Percentiles rank a stretch among this genome's conserved stretches.
Evolutionary conservation across 768 basidiomycete species (phyloP).

Genomic region (Suillus weaverae): DNA sequence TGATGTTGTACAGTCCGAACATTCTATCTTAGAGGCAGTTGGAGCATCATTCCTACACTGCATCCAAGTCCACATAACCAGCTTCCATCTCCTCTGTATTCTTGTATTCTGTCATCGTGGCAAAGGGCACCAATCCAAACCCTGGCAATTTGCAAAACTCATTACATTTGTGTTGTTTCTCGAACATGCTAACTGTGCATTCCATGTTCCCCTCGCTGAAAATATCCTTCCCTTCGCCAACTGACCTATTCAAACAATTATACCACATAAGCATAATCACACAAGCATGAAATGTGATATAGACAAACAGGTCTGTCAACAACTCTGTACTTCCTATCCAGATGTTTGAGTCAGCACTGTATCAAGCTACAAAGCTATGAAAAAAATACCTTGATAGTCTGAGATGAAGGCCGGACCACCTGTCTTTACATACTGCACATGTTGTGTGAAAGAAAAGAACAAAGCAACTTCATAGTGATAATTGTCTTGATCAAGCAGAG

Average conservation of each 20-base stretch:
- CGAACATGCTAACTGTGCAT: constrained; percentile 5
- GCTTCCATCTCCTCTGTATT: too few relatives aligned
- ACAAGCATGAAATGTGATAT: background rate
- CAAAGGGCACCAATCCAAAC: background rate
- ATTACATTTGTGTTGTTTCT: constrained; percentile 6
- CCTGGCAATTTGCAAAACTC: constrained; percentile 2
- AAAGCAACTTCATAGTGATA: background rate
- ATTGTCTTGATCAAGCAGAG: background rate
- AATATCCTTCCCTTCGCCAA: background rate
- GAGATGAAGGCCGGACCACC: constrained; percentile 6
- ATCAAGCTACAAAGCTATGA: too few relatives aligned
- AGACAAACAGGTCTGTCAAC: background rate
- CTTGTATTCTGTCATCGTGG: too few relatives aligned
- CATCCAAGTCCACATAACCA: too few relatives aligned
- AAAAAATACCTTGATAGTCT: constrained; percentile 11
- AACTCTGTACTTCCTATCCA: background rate
- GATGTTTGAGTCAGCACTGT: background rate
- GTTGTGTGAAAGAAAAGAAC: constrained; percentile 14
- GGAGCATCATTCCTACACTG: too few relatives aligned
- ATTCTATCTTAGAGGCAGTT: too few relatives aligned
- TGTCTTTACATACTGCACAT: constrained; percentile 10
- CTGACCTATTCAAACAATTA: background rate
- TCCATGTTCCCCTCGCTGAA: constrained; percentile 14
- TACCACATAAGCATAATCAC: background rate
- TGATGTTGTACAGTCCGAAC: background rate